Base-by-base conservation (phyloP, 177 flowering plant species). In the Vitis hybrid region DNA sequence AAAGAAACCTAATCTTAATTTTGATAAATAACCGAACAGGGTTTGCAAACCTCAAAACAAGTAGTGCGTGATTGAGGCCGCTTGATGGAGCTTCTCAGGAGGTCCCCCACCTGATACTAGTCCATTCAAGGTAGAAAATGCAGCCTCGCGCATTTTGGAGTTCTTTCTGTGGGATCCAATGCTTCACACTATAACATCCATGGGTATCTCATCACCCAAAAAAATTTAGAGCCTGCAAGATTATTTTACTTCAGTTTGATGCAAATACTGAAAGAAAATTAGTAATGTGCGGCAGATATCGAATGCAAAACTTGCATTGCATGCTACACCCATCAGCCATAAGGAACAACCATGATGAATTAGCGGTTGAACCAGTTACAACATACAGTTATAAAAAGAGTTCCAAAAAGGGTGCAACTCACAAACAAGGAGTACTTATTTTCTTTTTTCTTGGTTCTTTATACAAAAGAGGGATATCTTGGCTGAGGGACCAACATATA, bases 51-150 rank as follows among this genome's bases (percentile, higher is more conserved):
- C 92, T 85, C 78, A 67, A 55, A 16, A 22, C 10, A 22, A 72
- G 63, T n/a, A 62, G 66, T 19, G 88, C 86, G 93, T 90, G 90
- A 79, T 55, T 10, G 85, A 90, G 95, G 96, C 89, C 61, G 20
- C 93, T 85, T 91, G 94, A 93, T 57, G 90, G 99, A 91, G 92
- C 98, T 95, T 95, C 98, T 62, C 98, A 93, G 99, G 97, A 75
- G 94, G 99, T 93, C 99, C 69, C 98, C 99, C 98, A 66, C 96
- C 98, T 91, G 98, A 75, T 95, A 91, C 98, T 95, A 64, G 86
- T 93, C 99, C 97, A 88, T 69, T 88, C 93, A 93, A 91, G 91
- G 64, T 33, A 49, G 31, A 51, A 57, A 18, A 39, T 71, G 52
- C 65, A 66, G 79, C 97, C 94, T 84, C 89, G 77, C 60, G 92